phyloP scores from a whole-genome alignment of 1,284 basidiomycete species.

The Mycena sp. region DNA sequence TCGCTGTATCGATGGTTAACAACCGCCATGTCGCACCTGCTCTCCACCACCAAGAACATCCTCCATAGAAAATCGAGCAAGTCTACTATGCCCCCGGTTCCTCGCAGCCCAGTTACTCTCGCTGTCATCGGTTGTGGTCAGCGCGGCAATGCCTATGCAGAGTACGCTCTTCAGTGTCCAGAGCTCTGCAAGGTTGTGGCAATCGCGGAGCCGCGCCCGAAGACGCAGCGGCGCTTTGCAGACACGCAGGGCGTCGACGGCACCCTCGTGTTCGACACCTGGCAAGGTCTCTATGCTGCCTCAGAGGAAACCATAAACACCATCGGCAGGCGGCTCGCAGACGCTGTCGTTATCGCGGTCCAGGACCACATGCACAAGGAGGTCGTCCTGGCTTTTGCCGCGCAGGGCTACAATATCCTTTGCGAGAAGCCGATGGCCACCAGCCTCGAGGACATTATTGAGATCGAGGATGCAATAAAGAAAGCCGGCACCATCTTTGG shows the following conservation, averaged over 20 bases:
- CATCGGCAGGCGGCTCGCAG: constrained; percentile 74
- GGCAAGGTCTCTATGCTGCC: constrained; percentile 74
- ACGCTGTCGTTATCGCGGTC: constrained; percentile 81
- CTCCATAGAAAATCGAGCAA: constrained; percentile 34
- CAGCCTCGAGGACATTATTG: constrained; percentile 72
- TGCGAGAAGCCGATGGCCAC: constrained; percentile 95
- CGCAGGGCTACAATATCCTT: constrained; percentile 85
- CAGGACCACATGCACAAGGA: constrained; percentile 83
- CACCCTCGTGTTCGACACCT: constrained; percentile 75
- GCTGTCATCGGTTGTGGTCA: constrained; percentile 82
- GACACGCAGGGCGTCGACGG: constrained; percentile 65
- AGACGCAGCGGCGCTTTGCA: constrained; percentile 69
- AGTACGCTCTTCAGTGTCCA: constrained; percentile 70
- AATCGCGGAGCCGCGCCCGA: constrained; percentile 82
- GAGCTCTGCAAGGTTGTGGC: constrained; percentile 78
- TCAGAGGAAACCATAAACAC: constrained; percentile 71
- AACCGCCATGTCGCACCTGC: constrained; percentile 42
- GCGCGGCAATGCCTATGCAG: constrained; percentile 75
- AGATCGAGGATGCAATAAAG: constrained; percentile 77
- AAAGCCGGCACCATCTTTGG: constrained; percentile 80
- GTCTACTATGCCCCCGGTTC: constrained; percentile 34
- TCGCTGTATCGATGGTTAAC: too few species aligned
- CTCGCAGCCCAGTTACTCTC: constrained; percentile 51
- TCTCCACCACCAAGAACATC: constrained; percentile 47
- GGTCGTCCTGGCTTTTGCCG: constrained; percentile 77